Evolutionary conservation across 768 basidiomycete genomes (phyloP), one percentile per base, ranked within the genome.

Genomic region (Mycena venus): DNA sequence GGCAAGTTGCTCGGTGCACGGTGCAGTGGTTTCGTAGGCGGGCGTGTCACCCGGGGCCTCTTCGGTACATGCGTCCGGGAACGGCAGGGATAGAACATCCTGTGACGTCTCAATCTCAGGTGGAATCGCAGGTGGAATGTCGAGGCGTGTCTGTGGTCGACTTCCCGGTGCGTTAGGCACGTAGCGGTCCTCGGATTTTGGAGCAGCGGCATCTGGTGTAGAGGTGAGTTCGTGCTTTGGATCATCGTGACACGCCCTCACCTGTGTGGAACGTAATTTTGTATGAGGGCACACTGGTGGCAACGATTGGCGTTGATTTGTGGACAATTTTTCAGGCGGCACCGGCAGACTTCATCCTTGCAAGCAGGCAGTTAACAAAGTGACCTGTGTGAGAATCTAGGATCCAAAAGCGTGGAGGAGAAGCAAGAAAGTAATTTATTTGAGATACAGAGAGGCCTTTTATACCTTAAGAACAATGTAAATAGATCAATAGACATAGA

Each of bases 201-300:
- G 59, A 40, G 59, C 34, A 42, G 60, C 23, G 4, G 40, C 19
- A 25, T 40, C 40, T 62, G 40, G 10, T 42, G 23, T 12, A 42
- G 25, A 42, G 23, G 60, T 62, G 42, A 62, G 40, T 38, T 38
- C 34, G 59, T 38, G 53, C 53, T 25, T 55, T 25, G 29, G 29
- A 36, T 36, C 38, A 27, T 23, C 38, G 17, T 42, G 42, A 17
- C 59, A 40, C 59, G 38, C 36, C 60, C 60, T 25, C 60, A 62
- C 40, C 36, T 62, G 60, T 62, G 60, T 62, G 60, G 60, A 42
- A 62, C 27, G 60, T 62, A 40, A 62, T 27, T 44, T 61, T 23
- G 59, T 62, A 44, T 38, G 60, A 27, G 15, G 58, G 58, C 58
- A 58, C 56, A 32, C 32, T 60, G 58, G 58, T 60, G 58, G 34